A percentile compares a stretch with the other conserved stretches of the same genome.
Conservation (phyloP, 169 alveolate species). For the Sarcocystis neurona region DNA sequence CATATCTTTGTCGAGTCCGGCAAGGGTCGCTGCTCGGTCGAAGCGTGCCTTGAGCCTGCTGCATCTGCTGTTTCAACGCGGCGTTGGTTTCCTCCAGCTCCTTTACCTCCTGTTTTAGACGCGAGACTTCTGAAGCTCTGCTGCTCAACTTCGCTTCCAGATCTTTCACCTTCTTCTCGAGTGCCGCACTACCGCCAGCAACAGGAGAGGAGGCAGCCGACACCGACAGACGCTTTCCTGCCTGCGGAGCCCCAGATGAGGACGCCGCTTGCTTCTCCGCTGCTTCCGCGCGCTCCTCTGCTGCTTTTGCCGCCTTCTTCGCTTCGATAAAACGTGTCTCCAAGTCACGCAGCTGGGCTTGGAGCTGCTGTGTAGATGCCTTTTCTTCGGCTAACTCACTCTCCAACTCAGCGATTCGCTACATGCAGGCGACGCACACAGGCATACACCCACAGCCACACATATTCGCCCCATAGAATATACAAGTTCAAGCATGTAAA, state of each 20-base stretch:
- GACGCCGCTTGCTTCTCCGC: no score
- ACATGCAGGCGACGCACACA: no score
- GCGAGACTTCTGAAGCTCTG: conserved; percentile 34
- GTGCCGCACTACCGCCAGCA: no score
- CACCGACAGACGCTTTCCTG: no score
- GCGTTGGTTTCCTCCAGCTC: conserved; percentile 34
- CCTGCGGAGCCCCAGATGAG: no score
- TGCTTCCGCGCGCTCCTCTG: not conserved
- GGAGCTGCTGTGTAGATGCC: not conserved
- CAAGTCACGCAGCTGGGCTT: not conserved
- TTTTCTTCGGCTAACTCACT: not conserved
- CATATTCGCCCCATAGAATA: no score
- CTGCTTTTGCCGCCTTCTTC: not conserved
- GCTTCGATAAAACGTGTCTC: not conserved
- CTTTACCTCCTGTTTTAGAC: conserved; percentile 17
- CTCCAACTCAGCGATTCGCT: not conserved
- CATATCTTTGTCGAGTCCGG: conserved; percentile 54
- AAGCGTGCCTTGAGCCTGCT: conserved; percentile 57
- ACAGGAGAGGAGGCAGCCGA: no score
- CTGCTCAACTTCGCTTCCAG: conserved; percentile 48
- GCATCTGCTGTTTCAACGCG: conserved; percentile 47
- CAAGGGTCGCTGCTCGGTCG: conserved; percentile 59
- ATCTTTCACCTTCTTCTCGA: no score
- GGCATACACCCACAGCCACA: no score
- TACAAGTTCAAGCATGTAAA: no score